Evolutionary conservation across 2,329 filamentous ascomycete genomes (phyloP), one percentile per base, ranked within the genome.

Genomic region (Aspergillus viridinutans): DNA sequence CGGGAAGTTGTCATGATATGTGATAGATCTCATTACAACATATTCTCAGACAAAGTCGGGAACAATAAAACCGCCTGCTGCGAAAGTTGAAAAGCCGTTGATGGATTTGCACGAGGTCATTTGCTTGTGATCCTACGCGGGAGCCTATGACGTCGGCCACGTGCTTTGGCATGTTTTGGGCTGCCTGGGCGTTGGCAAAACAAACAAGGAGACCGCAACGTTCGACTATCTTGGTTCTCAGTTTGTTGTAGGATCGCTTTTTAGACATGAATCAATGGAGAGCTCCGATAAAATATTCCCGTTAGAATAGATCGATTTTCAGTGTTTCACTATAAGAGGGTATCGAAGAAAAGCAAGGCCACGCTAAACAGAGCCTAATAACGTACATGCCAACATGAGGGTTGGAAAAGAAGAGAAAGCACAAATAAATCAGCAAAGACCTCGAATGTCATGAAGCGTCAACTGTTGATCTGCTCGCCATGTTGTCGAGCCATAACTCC

Each of bases 131-230:
- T 50, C 58, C 38, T 35, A 51, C 54, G 53, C 50, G 53, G 57
- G 55, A 63, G 53, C 65, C 64, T 64, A 72, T 72, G 70, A 72
- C 70, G 70, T 72, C 69, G 69, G 48, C 51, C 70, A 72, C 70
- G 69, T 72, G 70, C 64, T 61, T 52, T 7, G 28, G 49, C 49
- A 21, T 51, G 6, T 50, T 47, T 35, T n/a, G 38, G 38, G 35
- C 25, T 25, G 25, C 25, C 25, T 25, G 3, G 5, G 26, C 23
- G 49, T 25, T 26, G 42, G 14, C 43, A 29, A 53, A 54, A 59
- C 50, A 54, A 54, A 51, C 42, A 49, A 47, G n/a, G 21, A 45
- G 21, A 45, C n/a, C 17, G 40, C 49, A 20, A 12, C 29, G 10
- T 10, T 49, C 32, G 29, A 29, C 45, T 20, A 54, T 20, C 25